These are phyloP conservation scores for Umbellularia californica DNA, from an alignment of 164 flowering plant species.

Conservation along the genomic window DNA sequence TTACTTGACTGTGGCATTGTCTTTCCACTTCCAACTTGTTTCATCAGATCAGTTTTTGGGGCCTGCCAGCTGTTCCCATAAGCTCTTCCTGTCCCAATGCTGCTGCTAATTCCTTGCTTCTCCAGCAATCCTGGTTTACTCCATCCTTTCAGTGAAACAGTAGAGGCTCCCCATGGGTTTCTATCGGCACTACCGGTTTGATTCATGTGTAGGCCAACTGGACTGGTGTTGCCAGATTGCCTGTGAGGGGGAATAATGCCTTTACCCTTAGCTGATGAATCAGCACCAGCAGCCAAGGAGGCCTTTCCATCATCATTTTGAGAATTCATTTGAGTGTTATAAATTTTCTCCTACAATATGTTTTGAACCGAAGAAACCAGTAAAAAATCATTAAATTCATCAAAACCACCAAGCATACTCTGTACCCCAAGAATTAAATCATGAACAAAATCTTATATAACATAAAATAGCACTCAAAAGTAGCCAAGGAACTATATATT, in stretches of 20 bases:
- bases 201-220: constrained; percentile 28
- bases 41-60: constrained; percentile 26
- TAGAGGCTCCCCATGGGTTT: constrained; percentile 33
- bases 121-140: constrained; percentile 30
- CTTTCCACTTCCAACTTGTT: constrained; percentile 40
- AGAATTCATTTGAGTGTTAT: constrained; percentile 13
- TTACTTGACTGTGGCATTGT: constrained; percentile 15
- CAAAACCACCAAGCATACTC: not conserved
- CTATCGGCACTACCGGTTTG: constrained; percentile 35
- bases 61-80: constrained; percentile 27
- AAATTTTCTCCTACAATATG: not conserved
- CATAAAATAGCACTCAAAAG: not conserved
- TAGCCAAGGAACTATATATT: not conserved
- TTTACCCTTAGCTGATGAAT: constrained; percentile 17
- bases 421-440: not conserved
- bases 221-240: constrained; percentile 5
- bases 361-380: not conserved
- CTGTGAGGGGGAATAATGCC: constrained; percentile 7
- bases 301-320: constrained; percentile 16
- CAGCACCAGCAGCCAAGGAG: constrained; percentile 8
- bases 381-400: not conserved
- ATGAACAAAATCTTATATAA: not conserved
- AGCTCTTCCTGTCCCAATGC: constrained; percentile 28
- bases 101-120: constrained; percentile 20
- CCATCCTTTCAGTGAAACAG: constrained; percentile 36